phyloP scores from a whole-genome alignment of 768 basidiomycete species.

The Rhodocollybia butyracea region DNA sequence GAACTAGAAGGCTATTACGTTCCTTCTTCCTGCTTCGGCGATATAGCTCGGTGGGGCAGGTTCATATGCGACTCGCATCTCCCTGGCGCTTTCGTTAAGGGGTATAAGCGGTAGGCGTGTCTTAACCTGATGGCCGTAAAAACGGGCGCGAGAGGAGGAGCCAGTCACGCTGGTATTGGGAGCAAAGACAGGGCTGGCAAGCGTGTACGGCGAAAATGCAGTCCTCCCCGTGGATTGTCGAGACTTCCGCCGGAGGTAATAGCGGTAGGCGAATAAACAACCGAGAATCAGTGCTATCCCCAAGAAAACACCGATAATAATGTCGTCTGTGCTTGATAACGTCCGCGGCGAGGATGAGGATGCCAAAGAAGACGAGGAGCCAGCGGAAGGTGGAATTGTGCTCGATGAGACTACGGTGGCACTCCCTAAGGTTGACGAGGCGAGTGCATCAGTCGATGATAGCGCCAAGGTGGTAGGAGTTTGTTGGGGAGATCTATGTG shows the following conservation, averaged over 20 bases:
- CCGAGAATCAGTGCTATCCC: neutral
- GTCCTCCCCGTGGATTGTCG: no score
- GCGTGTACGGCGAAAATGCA: no score
- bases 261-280: neutral
- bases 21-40: no score
- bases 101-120: neutral
- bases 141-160: neutral
- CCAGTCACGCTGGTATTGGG: no score
- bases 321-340: neutral
- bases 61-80: neutral
- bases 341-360: neutral
- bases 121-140: neutral
- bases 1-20: no score
- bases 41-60: neutral
- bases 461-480: no score
- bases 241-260: neutral
- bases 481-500: no score
- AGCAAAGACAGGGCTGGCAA: no score
- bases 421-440: neutral
- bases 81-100: neutral
- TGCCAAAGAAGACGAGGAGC: neutral
- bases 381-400: neutral
- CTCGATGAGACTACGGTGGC: neutral
- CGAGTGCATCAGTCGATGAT: no score
- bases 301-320: neutral